Evolutionary conservation across 345 rosid genomes (phyloP).

Genomic region (Ricinus communis): DNA sequence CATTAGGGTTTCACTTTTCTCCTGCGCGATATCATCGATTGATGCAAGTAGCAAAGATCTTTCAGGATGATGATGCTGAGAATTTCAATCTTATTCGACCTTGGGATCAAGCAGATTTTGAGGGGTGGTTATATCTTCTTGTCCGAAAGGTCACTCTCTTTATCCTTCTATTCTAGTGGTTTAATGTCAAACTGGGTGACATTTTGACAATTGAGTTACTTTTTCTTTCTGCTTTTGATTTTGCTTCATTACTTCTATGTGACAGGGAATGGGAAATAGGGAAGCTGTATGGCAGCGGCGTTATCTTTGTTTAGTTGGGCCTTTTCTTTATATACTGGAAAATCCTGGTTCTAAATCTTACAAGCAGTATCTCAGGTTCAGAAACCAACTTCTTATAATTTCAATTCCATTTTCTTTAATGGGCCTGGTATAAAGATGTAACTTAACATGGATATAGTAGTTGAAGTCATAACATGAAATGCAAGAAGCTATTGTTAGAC

Average conservation of each 20-base stretch:
- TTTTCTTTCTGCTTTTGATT: not conserved
- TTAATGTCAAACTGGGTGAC: not conserved
- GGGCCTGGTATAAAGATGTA: not conserved
- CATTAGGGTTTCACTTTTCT: constrained; percentile 92
- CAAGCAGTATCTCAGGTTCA: constrained; percentile 81
- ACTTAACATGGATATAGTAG: not conserved
- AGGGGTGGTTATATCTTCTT: constrained; percentile 86
- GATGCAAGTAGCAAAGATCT: constrained; percentile 83
- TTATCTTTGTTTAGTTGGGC: constrained; percentile 86
- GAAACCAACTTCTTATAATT: constrained; percentile 12
- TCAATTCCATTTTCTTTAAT: not conserved
- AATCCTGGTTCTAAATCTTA: constrained; percentile 72
- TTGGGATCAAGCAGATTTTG: constrained; percentile 90
- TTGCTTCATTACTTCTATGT: constrained; percentile 15
- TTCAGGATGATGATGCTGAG: constrained; percentile 62
- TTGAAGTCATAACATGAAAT: not conserved
- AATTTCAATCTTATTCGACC: constrained; percentile 52
- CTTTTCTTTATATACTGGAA: constrained; percentile 79
- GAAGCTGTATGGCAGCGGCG: constrained; percentile 93
- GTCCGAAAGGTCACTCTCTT: constrained; percentile 65
- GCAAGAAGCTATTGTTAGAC: not conserved
- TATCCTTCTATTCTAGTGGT: not conserved
- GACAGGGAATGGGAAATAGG: constrained; percentile 81
- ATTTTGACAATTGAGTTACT: not conserved
- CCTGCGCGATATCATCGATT: constrained; percentile 97